Conservation (phyloP, 352 stramenopile genomes). For the Plasmopara muralis region DNA sequence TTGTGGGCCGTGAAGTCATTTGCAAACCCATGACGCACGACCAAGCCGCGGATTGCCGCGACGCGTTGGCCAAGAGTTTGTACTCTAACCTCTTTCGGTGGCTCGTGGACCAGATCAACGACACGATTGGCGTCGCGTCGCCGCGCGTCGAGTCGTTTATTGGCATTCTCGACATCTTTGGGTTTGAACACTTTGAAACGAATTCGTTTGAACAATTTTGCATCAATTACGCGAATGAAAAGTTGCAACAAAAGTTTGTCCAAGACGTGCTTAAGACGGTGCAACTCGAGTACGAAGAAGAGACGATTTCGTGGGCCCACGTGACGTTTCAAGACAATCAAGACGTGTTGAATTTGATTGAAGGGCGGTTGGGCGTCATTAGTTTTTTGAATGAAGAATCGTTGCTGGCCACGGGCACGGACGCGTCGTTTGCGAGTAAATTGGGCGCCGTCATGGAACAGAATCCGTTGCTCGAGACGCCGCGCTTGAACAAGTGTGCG, state of each 20-base stretch:
- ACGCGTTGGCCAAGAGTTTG: slow-evolving; percentile 93
- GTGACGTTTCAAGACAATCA: slow-evolving; percentile 89
- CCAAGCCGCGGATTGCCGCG: slow-evolving; percentile 78
- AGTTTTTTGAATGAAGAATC: slow-evolving; percentile 89
- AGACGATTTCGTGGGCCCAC: slow-evolving; percentile 88
- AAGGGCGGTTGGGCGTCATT: slow-evolving; percentile 84
- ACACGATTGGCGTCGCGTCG: slow-evolving; percentile 73
- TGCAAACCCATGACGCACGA: slow-evolving; percentile 80
- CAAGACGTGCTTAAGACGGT: slow-evolving; percentile 91
- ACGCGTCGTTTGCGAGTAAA: slow-evolving; percentile 85
- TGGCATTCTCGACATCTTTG: slow-evolving; percentile 91
- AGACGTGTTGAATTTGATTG: slow-evolving; percentile 87
- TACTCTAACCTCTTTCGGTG: slow-evolving; percentile 95
- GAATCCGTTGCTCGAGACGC: slow-evolving; percentile 78
- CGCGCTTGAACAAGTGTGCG: slow-evolving; percentile 70
- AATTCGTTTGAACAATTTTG: slow-evolving; percentile 92
- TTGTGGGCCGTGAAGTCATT: slow-evolving; percentile 76
- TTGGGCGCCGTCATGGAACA: slow-evolving; percentile 84
- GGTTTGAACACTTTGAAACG: slow-evolving; percentile 88
- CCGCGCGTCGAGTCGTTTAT: slow-evolving; percentile 69
- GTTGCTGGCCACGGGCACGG: slow-evolving; percentile 72
- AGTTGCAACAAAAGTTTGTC: slow-evolving; percentile 85
- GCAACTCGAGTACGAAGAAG: slow-evolving; percentile 86
- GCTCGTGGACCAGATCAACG: slow-evolving; percentile 93
- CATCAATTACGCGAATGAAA: slow-evolving; percentile 92